A percentile compares a stretch with the other conserved stretches of the same genome.
phyloP scores from a whole-genome alignment of 2,329 filamentous ascomycete species.

The Penicillium sclerotiorum region DNA sequence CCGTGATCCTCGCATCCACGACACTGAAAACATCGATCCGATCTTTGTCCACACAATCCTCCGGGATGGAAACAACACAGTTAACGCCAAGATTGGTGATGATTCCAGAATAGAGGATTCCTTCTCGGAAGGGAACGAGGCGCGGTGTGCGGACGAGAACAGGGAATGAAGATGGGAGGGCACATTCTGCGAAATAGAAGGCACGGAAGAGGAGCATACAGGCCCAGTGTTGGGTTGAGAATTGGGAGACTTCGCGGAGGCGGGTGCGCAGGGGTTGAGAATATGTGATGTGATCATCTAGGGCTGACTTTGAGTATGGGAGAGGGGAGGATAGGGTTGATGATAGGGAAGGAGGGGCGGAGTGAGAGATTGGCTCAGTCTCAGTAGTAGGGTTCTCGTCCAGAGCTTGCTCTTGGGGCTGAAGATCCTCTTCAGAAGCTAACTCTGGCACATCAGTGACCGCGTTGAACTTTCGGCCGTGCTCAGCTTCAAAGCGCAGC shows the following conservation, averaged over 20 bases:
- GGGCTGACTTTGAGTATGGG: conserved; percentile 52
- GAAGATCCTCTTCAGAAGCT: not conserved
- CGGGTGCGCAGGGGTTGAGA: conserved; percentile 45
- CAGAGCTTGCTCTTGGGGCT: not conserved
- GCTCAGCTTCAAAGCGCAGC: conserved; percentile 56
- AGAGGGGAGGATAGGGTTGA: conserved; percentile 35
- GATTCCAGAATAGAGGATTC: conserved; percentile 30
- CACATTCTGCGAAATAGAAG: conserved; percentile 57
- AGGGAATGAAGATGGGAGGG: conserved; percentile 53
- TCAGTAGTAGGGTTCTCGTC: too few relatives aligned
- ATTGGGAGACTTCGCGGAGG: conserved; percentile 41
- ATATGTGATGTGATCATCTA: conserved; percentile 54
- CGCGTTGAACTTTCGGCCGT: conserved; percentile 46
- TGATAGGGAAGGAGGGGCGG: not conserved
- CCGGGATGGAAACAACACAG: conserved; percentile 31
- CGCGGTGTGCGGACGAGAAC: conserved; percentile 36
- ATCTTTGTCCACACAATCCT: conserved; percentile 22
- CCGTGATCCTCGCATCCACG: conserved; percentile 38
- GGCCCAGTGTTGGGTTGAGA: conserved; percentile 52
- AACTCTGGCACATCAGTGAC: conserved; percentile 23
- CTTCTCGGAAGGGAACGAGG: conserved; percentile 23
- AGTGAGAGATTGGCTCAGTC: not conserved
- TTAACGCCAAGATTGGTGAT: conserved; percentile 36
- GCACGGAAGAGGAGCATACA: conserved; percentile 60
- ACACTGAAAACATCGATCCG: conserved; percentile 34